These are phyloP conservation scores for Auriculariales sp. DNA, from an alignment of 768 basidiomycete species.

Conservation along the genomic window DNA sequence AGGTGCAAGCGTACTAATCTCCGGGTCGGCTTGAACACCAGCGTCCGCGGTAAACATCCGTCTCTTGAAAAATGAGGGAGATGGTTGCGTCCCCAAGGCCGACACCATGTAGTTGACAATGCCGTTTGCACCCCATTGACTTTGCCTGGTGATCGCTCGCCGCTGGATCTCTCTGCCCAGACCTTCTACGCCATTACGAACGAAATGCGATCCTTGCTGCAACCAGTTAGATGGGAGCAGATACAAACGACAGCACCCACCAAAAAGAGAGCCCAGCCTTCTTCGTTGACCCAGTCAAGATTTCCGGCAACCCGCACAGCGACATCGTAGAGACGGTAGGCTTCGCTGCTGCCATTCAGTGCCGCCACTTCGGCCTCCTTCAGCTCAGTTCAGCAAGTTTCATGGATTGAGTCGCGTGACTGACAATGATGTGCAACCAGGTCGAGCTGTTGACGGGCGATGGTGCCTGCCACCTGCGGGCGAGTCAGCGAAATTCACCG, in stretches of 20 bases:
- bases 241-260: neutral
- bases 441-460: constrained; percentile 54
- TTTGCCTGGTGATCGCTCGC: constrained; percentile 47
- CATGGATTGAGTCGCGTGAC: constrained; percentile 9
- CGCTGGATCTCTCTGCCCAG: constrained; percentile 54
- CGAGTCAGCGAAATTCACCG: constrained; percentile 1
- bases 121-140: constrained; percentile 61
- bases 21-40: constrained; percentile 43
- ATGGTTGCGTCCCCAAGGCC: constrained; percentile 26
- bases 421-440: constrained; percentile 55
- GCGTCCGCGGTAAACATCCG: constrained; percentile 43
- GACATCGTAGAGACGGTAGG: constrained; percentile 52
- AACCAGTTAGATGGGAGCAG: neutral
- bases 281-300: constrained; percentile 59
- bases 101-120: constrained; percentile 46
- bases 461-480: constrained; percentile 47
- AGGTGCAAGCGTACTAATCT: constrained; percentile 18
- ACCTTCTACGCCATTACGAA: constrained; percentile 46
- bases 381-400: neutral
- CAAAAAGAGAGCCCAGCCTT: constrained; percentile 32
- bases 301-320: constrained; percentile 54
- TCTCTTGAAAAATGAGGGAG: constrained; percentile 35
- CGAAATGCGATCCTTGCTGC: constrained; percentile 59
- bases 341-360: constrained; percentile 36
- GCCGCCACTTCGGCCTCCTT: constrained; percentile 63